Evolutionary conservation across 202 grass and related monocot genomes (phyloP).

Genomic region (Bolboschoenoplectus hybrid): DNA sequence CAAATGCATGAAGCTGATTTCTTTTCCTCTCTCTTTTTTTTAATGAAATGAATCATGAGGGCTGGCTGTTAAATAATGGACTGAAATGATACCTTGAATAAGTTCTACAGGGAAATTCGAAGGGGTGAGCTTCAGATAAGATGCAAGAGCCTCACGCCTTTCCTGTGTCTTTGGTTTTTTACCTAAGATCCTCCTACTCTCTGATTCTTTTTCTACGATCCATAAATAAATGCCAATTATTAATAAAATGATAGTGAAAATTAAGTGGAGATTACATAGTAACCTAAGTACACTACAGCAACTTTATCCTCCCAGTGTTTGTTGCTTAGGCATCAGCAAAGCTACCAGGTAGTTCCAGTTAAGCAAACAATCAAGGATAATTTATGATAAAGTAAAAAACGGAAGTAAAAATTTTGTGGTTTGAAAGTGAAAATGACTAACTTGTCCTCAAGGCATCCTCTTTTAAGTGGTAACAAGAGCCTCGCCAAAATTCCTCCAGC

Average conservation of each 20-base stretch:
- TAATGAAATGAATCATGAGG: background rate
- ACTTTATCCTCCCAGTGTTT: background rate
- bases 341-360: slow-evolving; percentile 18
- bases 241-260: background rate
- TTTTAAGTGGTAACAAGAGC: slow-evolving; percentile 76
- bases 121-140: slow-evolving; percentile 64
- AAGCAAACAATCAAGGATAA: background rate
- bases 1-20: background rate
- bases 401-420: background rate
- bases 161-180: slow-evolving; percentile 50
- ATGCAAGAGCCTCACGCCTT: slow-evolving; percentile 68
- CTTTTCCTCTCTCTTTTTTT: background rate
- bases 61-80: background rate
- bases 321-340: slow-evolving; percentile 2
- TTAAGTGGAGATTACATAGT: background rate
- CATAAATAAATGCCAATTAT: slow-evolving; percentile 30
- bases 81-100: slow-evolving; percentile 59
- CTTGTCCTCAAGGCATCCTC: slow-evolving; percentile 64
- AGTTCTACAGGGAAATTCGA: slow-evolving; percentile 86
- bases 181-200: slow-evolving; percentile 60
- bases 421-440: slow-evolving; percentile 42
- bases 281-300: background rate
- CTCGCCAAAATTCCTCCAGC: slow-evolving; percentile 69
- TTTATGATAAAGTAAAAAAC: background rate
- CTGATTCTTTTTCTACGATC: slow-evolving; percentile 46